A percentile compares a stretch with the other conserved stretches of the same genome.
These are phyloP conservation scores for Mortierella sp. DNA, from an alignment of 371 early-diverging fungal genomes.

Conservation along the genomic window DNA sequence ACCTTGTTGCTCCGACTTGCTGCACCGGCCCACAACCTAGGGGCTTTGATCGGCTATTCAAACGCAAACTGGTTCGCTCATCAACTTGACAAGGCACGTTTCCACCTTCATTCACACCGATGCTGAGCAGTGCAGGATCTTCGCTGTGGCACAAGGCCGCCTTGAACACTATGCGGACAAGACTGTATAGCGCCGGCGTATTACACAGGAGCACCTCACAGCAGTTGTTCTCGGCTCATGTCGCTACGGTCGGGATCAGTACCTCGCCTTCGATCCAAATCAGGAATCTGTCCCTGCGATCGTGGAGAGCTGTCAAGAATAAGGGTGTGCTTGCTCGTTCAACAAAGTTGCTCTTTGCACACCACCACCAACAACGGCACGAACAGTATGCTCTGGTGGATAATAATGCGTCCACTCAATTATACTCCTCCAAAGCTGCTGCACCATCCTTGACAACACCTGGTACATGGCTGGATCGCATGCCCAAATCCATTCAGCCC, in stretches of 20 bases:
- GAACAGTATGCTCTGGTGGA: not conserved
- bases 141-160: slow-evolving; percentile 22
- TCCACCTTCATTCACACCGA: not conserved
- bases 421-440: slow-evolving; percentile 8
- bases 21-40: too few species aligned
- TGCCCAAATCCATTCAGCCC: slow-evolving; percentile 66
- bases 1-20: too few species aligned
- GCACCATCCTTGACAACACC: slow-evolving; percentile 3
- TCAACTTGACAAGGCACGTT: not conserved
- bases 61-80: not conserved
- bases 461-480: slow-evolving; percentile 54
- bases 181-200: not conserved
- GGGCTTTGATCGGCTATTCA: too few species aligned
- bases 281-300: slow-evolving; percentile 13
- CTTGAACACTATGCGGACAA: slow-evolving; percentile 6
- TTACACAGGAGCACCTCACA: slow-evolving; percentile 8
- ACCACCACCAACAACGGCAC: not conserved
- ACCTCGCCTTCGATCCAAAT: not conserved
- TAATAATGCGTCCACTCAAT: not conserved
- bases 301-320: slow-evolving; percentile 10
- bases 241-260: not conserved
- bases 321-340: not conserved
- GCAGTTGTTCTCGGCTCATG: not conserved
- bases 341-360: not conserved
- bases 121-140: slow-evolving; percentile 13